Conservation (phyloP, 2,329 filamentous ascomycete genomes). For the Pyrenophora seminiperda region DNA sequence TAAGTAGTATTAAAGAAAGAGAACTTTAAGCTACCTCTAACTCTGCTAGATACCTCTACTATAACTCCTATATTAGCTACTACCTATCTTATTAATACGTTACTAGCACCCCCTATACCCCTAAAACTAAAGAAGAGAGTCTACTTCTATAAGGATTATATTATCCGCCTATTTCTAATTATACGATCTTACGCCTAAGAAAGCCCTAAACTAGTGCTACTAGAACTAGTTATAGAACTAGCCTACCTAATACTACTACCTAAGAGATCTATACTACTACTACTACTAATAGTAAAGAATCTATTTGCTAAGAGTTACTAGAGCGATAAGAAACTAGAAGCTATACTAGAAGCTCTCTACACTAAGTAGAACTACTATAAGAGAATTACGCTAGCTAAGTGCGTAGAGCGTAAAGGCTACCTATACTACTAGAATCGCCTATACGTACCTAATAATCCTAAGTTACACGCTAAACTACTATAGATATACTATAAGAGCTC, state of each 20-base stretch:
- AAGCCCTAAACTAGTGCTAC: too few relatives aligned
- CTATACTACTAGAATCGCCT: not conserved
- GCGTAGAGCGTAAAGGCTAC: not conserved
- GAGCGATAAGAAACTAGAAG: not conserved
- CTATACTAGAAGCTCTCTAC: not conserved
- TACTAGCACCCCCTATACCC: too few relatives aligned
- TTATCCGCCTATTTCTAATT: too few relatives aligned
- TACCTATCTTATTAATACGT: too few relatives aligned
- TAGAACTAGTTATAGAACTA: not conserved
- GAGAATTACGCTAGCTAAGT: not conserved
- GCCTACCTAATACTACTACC: not conserved
- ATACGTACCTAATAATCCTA: not conserved
- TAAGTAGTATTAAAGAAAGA: too few relatives aligned
- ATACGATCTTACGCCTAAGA: too few relatives aligned
- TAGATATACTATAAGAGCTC: not conserved
- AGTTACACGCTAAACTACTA: not conserved
- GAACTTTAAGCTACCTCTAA: not conserved
- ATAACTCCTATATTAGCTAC: not conserved
- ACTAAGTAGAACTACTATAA: not conserved
- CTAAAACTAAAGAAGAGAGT: too few relatives aligned
- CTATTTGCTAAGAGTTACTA: not conserved
- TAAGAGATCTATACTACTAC: not conserved
- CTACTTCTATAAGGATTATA: too few relatives aligned
- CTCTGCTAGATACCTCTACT: too few relatives aligned
- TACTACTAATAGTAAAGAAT: not conserved